Conservation (phyloP, 352 stramenopile genomes). For the Phytophthora kernoviae region DNA sequence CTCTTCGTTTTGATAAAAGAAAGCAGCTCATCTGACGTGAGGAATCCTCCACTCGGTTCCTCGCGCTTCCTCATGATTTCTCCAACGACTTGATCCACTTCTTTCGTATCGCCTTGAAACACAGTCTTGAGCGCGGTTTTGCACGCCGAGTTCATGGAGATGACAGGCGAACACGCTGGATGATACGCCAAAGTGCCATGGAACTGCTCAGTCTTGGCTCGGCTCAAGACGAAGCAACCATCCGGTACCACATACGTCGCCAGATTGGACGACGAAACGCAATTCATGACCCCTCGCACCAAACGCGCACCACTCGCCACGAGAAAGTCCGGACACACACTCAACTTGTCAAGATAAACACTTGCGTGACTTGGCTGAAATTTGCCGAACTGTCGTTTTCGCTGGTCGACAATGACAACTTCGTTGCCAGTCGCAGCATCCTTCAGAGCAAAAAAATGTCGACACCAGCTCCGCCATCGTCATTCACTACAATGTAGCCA, state of each 20-base stretch:
- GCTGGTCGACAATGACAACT: conserved; percentile 23
- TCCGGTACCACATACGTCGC: background rate
- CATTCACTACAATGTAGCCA: conserved; percentile 36
- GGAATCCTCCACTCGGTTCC: conserved; percentile 14
- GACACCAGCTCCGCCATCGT: conserved; percentile 20
- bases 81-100: conserved; percentile 5
- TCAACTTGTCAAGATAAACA: conserved; percentile 18
- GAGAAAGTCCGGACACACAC: conserved; percentile 6
- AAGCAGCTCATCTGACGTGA: conserved; percentile 1
- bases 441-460: conserved; percentile 43
- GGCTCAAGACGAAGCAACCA: conserved; percentile 23
- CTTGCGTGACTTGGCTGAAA: conserved; percentile 14
- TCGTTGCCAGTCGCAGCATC: conserved; percentile 17
- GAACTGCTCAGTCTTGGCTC: conserved; percentile 25
- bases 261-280: conserved; percentile 5
- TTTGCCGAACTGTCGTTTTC: conserved; percentile 13
- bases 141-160: conserved; percentile 28
- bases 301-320: conserved; percentile 3
- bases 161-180: conserved; percentile 33
- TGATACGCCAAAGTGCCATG: conserved; percentile 38
- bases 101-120: background rate
- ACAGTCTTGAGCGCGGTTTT: conserved; percentile 33
- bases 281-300: conserved; percentile 17
- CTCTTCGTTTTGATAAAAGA: too few relatives aligned
- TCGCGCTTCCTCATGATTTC: conserved; percentile 6